Percentiles rank a stretch among this genome's conserved stretches.
Evolutionary conservation across 306 rosid genomes (phyloP).

Genomic region (Malus orientalis): DNA sequence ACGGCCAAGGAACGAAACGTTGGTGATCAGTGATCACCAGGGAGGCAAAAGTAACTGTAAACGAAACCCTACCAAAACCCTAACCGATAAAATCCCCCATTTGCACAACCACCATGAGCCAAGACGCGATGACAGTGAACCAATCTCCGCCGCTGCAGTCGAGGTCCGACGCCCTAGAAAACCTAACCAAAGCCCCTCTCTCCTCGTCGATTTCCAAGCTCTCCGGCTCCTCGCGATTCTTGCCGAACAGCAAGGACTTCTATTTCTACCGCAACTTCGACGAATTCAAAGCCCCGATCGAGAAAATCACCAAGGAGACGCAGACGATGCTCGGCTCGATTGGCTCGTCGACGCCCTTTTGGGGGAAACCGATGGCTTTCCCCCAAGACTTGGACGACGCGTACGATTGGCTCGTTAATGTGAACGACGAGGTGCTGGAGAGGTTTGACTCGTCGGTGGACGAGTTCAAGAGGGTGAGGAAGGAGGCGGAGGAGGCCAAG

Average conservation of each 20-base stretch:
- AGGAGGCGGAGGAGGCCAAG: slow-evolving; percentile 43
- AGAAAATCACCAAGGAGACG: slow-evolving; percentile 38
- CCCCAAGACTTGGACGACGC: slow-evolving; percentile 56
- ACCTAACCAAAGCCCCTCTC: slow-evolving; percentile 39
- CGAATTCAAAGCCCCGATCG: slow-evolving; percentile 51
- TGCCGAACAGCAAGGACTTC: slow-evolving; percentile 61
- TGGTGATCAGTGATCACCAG: background rate
- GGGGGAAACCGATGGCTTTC: slow-evolving; percentile 43
- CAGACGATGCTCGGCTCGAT: slow-evolving; percentile 57
- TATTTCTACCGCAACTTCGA: slow-evolving; percentile 59
- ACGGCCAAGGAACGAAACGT: background rate
- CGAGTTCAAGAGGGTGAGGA: slow-evolving; percentile 45
- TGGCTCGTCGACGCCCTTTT: slow-evolving; percentile 33
- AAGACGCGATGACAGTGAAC: slow-evolving; percentile 39
- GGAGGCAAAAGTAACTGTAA: background rate
- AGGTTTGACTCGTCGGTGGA: slow-evolving; percentile 47
- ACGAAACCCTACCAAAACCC: slow-evolving; percentile 17
- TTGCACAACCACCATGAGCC: slow-evolving; percentile 3
- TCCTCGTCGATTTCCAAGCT: slow-evolving; percentile 51
- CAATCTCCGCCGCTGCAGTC: slow-evolving; percentile 26
- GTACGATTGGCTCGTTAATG: slow-evolving; percentile 65
- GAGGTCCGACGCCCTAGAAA: slow-evolving; percentile 29
- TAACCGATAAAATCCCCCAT: background rate
- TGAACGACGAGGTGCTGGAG: slow-evolving; percentile 66
- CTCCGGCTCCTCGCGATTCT: slow-evolving; percentile 47